Evolutionary conservation across 2,329 filamentous ascomycete species (phyloP).

Genomic region (Trichophyton schoenleinii): DNA sequence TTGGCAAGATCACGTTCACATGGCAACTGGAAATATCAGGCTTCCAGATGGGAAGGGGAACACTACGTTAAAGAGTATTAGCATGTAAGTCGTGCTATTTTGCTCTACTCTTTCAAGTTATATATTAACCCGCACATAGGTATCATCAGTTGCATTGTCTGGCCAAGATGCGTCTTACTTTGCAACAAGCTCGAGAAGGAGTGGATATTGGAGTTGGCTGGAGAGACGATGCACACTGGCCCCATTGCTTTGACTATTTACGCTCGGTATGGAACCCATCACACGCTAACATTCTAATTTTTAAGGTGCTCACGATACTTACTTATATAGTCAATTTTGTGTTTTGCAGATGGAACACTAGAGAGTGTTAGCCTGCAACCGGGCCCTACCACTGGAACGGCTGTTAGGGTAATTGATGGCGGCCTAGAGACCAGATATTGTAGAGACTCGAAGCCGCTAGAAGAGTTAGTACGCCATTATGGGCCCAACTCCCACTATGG

Average conservation of each 20-base stretch:
- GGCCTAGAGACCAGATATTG: neutral
- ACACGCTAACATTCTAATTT: neutral
- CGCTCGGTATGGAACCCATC: neutral
- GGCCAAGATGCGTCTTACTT: conserved; percentile 5
- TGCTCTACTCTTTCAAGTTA: neutral
- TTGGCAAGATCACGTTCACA: no score
- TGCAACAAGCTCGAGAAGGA: neutral
- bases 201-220: conserved; percentile 4
- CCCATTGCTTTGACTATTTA: conserved; percentile 8
- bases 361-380: neutral
- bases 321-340: neutral
- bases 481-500: neutral
- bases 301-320: neutral
- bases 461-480: neutral
- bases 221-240: conserved; percentile 6
- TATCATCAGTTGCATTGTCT: neutral
- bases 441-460: neutral
- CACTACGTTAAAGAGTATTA: neutral
- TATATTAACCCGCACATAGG: neutral
- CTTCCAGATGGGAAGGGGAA: neutral
- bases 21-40: no score
- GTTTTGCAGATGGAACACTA: neutral
- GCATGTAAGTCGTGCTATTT: neutral
- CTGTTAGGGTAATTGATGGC: neutral
- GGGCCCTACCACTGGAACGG: neutral